These are phyloP conservation scores for Penicillium aurantiogriseum DNA, from an alignment of 2,329 filamentous ascomycete genomes.

Conservation along the genomic window DNA sequence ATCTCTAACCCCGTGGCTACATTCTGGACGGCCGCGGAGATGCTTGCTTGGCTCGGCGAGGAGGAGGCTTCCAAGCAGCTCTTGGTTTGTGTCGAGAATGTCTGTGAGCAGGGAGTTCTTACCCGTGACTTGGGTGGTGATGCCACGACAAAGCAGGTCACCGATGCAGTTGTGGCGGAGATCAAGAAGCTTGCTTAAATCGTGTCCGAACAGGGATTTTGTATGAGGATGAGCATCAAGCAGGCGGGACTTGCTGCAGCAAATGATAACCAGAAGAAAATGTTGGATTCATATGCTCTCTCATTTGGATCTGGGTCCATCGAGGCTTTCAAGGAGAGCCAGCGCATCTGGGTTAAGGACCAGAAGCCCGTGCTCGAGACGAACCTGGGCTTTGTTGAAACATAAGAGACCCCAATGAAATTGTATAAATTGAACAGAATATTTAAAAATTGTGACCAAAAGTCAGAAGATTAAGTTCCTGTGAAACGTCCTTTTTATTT, in stretches of 20 bases:
- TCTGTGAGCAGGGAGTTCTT: slow-evolving; percentile 54
- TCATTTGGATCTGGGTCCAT: no score
- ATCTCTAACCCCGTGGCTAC: slow-evolving; percentile 62
- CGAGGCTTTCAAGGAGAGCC: no score
- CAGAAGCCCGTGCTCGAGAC: no score
- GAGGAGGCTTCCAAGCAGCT: slow-evolving; percentile 56
- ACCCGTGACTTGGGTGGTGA: slow-evolving; percentile 62
- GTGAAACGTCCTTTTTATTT: not conserved
- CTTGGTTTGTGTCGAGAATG: slow-evolving; percentile 61
- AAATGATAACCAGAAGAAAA: no score
- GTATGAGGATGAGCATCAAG: not conserved
- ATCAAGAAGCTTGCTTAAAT: slow-evolving; percentile 45
- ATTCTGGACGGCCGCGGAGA: slow-evolving; percentile 69
- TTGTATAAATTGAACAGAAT: not conserved
- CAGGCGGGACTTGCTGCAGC: no score
- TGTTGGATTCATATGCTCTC: no score
- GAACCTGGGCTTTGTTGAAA: no score
- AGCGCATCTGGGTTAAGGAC: no score
- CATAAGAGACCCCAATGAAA: no score
- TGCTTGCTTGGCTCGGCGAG: slow-evolving; percentile 64
- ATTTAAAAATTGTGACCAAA: not conserved
- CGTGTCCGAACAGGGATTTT: not conserved
- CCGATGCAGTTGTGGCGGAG: slow-evolving; percentile 56
- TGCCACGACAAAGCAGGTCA: slow-evolving; percentile 58
- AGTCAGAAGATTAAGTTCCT: not conserved